A percentile compares a stretch with the other conserved stretches of the same genome.
Evolutionary conservation across 768 basidiomycete genomes (phyloP).

Genomic region (Lactarius pseudohatsudake): DNA sequence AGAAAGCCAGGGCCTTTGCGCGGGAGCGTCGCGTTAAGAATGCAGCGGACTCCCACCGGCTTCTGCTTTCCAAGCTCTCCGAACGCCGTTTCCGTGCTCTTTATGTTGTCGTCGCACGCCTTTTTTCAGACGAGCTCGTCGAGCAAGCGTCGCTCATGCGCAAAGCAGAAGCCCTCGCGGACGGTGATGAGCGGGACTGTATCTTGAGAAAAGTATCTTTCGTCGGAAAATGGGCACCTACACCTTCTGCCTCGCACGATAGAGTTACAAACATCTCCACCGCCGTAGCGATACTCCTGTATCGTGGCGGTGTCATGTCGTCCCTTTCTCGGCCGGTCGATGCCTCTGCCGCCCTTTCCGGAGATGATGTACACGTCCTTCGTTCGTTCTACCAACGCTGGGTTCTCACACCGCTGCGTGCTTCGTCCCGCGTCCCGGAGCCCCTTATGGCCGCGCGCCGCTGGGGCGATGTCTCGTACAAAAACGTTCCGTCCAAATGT

Average conservation of each 20-base stretch:
- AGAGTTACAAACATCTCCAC: constrained; percentile 62
- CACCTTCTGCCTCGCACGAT: constrained; percentile 58
- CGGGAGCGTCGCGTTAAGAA: constrained; percentile 30
- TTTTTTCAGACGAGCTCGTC: constrained; percentile 54
- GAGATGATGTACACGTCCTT: constrained; percentile 42
- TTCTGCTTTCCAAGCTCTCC: constrained; percentile 43
- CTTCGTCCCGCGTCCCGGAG: constrained; percentile 49
- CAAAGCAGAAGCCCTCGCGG: constrained; percentile 39
- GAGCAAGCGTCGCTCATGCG: constrained; percentile 47
- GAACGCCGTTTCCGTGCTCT: constrained; percentile 59
- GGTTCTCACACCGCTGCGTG: constrained; percentile 58
- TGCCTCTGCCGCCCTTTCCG: constrained; percentile 36
- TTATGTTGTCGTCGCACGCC: constrained; percentile 59
- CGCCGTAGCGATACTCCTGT: constrained; percentile 57
- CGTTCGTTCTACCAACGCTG: constrained; percentile 60
- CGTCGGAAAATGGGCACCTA: constrained; percentile 71
- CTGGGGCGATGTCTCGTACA: constrained; percentile 59
- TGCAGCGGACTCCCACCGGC: constrained; percentile 36
- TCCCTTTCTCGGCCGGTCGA: constrained; percentile 25
- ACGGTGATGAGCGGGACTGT: constrained; percentile 31
- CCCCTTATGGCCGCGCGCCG: constrained; percentile 59
- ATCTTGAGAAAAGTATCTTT: constrained; percentile 50
- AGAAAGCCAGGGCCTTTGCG: constrained; percentile 25
- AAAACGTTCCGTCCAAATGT: constrained; percentile 57
- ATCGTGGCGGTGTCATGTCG: constrained; percentile 36